These are phyloP conservation scores for Plasmodium gaboni DNA, from an alignment of 169 alveolate genomes.

Conservation along the genomic window DNA sequence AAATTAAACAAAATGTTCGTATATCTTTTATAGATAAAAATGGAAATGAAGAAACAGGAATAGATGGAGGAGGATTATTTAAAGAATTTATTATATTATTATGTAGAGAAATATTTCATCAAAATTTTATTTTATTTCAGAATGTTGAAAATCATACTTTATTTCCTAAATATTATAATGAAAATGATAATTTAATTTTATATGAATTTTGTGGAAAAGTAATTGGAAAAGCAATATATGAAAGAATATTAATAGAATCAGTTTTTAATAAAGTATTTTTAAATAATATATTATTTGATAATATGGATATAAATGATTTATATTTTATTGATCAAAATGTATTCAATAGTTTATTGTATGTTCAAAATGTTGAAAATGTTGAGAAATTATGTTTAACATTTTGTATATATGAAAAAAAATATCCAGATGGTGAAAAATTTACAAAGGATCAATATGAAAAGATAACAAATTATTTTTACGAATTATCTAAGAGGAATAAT, in stretches of 20 bases:
- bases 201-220: conserved; percentile 88
- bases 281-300: conserved; percentile 88
- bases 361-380: conserved; percentile 80
- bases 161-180: conserved; percentile 80
- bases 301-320: conserved; percentile 91
- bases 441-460: conserved; percentile 15
- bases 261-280: conserved; percentile 91
- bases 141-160: conserved; percentile 76
- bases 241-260: conserved; percentile 92
- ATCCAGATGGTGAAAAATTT: conserved; percentile 33
- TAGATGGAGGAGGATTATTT: conserved; percentile 98
- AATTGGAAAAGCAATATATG: conserved; percentile 95
- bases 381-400: conserved; percentile 84
- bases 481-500: not conserved
- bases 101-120: conserved; percentile 90
- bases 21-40: conserved; percentile 90
- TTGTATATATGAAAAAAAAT: conserved; percentile 57
- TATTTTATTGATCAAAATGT: conserved; percentile 68
- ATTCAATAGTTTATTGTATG: conserved; percentile 77
- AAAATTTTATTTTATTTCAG: conserved; percentile 90
- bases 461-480: conserved; percentile 27
- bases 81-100: conserved; percentile 95
- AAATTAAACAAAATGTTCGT: conserved; percentile 85
- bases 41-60: conserved; percentile 94
- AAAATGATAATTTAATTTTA: conserved; percentile 79